These are phyloP conservation scores for Blastobotrys peoriensis DNA, from an alignment of 805 yeast species.

Conservation along the genomic window DNA sequence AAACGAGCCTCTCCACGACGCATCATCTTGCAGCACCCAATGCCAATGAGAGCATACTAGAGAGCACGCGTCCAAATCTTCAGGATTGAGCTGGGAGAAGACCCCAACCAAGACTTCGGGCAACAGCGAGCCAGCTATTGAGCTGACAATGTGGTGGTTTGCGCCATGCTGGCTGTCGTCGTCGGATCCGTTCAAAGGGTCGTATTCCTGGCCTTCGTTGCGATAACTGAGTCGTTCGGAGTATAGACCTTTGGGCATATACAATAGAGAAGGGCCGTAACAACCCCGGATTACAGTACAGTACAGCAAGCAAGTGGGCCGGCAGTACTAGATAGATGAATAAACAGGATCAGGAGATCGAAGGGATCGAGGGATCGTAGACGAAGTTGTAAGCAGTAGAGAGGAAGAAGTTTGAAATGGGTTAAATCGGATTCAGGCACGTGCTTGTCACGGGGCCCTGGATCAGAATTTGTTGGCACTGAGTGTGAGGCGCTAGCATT, in stretches of 20 bases:
- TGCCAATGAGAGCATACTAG: constrained; percentile 28
- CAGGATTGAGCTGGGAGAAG: constrained; percentile 21
- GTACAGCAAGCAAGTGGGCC: too few relatives aligned
- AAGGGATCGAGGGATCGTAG: too few relatives aligned
- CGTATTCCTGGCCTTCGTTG: not conserved
- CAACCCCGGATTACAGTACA: too few relatives aligned
- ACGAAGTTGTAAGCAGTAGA: too few relatives aligned
- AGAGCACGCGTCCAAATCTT: constrained; percentile 20
- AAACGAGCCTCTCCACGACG: constrained; percentile 27
- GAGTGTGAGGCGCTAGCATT: too few relatives aligned
- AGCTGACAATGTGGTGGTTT: not conserved
- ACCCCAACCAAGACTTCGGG: constrained; percentile 22
- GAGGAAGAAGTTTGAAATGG: too few relatives aligned
- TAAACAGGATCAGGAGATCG: too few relatives aligned
- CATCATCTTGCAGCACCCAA: constrained; percentile 22
- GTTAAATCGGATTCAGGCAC: too few relatives aligned
- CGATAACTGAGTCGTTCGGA: not conserved
- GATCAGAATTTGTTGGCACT: too few relatives aligned
- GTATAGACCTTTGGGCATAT: not conserved
- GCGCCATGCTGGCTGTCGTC: not conserved
- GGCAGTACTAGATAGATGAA: too few relatives aligned
- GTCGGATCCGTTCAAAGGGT: not conserved
- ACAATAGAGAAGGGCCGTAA: not conserved
- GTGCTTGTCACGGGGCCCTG: too few relatives aligned
- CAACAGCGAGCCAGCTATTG: not conserved